A percentile compares a stretch with the other conserved stretches of the same genome.
Conservation (phyloP, 306 rosid genomes). For the Hippophae tibetana region DNA sequence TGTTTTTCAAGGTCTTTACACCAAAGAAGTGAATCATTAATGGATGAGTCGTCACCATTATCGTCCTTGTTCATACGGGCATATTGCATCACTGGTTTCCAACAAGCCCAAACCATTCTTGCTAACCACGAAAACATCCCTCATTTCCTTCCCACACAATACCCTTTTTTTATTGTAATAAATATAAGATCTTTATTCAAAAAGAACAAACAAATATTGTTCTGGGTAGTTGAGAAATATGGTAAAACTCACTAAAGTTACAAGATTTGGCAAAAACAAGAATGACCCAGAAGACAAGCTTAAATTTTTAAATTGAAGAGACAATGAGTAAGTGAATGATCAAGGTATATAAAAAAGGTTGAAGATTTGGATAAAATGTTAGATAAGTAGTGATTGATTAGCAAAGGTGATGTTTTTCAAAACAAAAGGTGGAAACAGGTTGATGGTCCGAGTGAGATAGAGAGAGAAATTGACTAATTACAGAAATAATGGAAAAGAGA, state of each 20-base stretch:
- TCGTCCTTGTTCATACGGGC: slow-evolving; percentile 85
- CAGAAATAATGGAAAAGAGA: not conserved
- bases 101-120: slow-evolving; percentile 71
- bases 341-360: not conserved
- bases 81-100: slow-evolving; percentile 74
- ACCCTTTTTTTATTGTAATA: not conserved
- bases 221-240: not conserved
- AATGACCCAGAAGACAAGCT: slow-evolving; percentile 10
- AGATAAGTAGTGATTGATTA: not conserved
- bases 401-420: not conserved
- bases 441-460: not conserved
- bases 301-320: not conserved
- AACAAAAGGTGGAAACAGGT: not conserved
- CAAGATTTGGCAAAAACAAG: not conserved
- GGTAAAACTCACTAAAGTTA: not conserved
- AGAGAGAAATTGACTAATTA: not conserved
- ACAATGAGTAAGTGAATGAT: not conserved
- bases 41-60: slow-evolving; percentile 28
- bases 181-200: not conserved
- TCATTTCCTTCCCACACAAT: slow-evolving; percentile 56
- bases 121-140: slow-evolving; percentile 99
- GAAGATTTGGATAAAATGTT: not conserved
- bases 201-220: no score
- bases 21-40: slow-evolving; percentile 62
- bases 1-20: slow-evolving; percentile 55